phyloP scores from a whole-genome alignment of 2,329 filamentous ascomycete species.

The Sporothrix pseudoabietina region DNA sequence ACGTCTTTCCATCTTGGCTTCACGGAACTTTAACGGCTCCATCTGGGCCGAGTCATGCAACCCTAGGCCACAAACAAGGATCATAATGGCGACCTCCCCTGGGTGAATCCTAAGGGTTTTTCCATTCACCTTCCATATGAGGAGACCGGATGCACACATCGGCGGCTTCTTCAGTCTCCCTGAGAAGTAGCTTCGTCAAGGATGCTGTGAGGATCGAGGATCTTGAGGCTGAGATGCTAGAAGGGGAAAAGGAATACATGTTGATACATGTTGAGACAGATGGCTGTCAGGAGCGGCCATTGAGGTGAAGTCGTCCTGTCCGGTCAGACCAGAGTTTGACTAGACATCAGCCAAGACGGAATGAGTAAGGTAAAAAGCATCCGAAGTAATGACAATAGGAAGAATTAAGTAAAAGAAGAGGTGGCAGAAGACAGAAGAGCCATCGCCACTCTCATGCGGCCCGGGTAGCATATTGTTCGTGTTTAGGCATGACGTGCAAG shows the following conservation, averaged over 20 bases:
- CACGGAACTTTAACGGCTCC: background rate
- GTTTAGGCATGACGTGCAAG: background rate
- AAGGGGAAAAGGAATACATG: background rate
- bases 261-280: constrained; percentile 10
- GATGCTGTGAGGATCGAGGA: background rate
- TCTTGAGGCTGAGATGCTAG: background rate
- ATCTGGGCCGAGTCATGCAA: constrained; percentile 17
- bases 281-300: constrained; percentile 4
- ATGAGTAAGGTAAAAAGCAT: background rate
- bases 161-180: constrained; percentile 22
- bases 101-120: constrained; percentile 8
- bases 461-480: background rate
- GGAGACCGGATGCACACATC: constrained; percentile 19
- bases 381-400: background rate
- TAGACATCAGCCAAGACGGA: background rate
- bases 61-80: background rate
- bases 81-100: background rate
- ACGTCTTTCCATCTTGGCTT: background rate
- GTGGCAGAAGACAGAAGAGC: background rate
- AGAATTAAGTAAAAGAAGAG: background rate
- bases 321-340: constrained; percentile 20
- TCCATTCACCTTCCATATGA: background rate
- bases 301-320: background rate
- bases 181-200: background rate
- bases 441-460: background rate